Conservation (phyloP, 2,329 filamentous ascomycete species). For the Aspergillus ochraceoroseus region DNA sequence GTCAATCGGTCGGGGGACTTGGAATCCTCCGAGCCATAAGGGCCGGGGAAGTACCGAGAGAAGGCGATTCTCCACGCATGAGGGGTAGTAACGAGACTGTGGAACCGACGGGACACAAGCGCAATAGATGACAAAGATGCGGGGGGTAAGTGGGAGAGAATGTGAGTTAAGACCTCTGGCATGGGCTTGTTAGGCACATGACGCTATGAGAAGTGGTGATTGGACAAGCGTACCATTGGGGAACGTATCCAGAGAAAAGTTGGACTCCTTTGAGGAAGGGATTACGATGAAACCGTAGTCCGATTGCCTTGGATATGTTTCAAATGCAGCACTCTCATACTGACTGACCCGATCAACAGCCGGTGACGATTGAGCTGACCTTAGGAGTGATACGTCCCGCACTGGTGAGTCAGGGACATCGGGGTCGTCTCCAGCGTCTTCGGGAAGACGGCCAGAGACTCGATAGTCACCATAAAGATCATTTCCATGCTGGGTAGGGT, state of each 20-base stretch:
- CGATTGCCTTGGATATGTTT: slow-evolving; percentile 37
- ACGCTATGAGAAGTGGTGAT: slow-evolving; percentile 5
- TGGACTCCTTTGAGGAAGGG: slow-evolving; percentile 42
- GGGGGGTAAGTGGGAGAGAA: slow-evolving; percentile 83
- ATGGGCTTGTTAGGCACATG: slow-evolving; percentile 14
- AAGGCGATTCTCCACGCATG: slow-evolving; percentile 95
- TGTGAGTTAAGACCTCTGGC: slow-evolving; percentile 83
- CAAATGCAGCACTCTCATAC: slow-evolving; percentile 49
- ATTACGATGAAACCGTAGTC: slow-evolving; percentile 52
- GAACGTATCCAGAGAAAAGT: slow-evolving; percentile 54
- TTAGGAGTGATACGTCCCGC: slow-evolving; percentile 25
- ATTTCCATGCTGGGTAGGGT: slow-evolving; percentile 58
- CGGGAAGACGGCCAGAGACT: slow-evolving; percentile 43
- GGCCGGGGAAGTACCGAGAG: slow-evolving; percentile 79
- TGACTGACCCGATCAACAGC: slow-evolving; percentile 51
- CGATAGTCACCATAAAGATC: slow-evolving; percentile 41
- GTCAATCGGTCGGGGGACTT: slow-evolving; percentile 54
- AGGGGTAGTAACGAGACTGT: slow-evolving; percentile 78
- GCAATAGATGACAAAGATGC: slow-evolving; percentile 76
- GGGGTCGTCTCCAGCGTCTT: slow-evolving; percentile 36
- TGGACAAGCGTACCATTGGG: slow-evolving; percentile 67
- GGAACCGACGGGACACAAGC: slow-evolving; percentile 81
- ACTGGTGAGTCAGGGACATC: slow-evolving; percentile 23
- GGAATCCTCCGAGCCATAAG: slow-evolving; percentile 51
- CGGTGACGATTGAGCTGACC: slow-evolving; percentile 35